Evolutionary conservation across 192 early-diverging fungal species (phyloP).

Genomic region (Globomyces pollinis-pini): DNA sequence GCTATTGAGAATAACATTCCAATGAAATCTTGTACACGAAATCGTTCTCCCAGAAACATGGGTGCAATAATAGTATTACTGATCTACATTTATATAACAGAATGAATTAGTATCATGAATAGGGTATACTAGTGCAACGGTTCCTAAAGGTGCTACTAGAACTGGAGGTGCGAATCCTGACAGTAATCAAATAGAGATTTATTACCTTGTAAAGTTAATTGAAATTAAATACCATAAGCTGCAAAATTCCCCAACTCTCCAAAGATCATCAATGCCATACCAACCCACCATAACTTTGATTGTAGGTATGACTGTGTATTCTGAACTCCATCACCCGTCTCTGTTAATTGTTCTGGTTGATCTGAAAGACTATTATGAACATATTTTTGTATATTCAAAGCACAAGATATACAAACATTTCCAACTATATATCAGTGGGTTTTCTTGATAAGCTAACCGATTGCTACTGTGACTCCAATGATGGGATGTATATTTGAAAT

Average conservation of each 20-base stretch:
- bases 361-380: constrained; percentile 32
- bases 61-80: constrained; percentile 66
- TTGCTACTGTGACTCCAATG: constrained; percentile 11
- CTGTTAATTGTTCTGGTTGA: constrained; percentile 7
- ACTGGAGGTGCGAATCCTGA: constrained; percentile 66
- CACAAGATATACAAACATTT: constrained; percentile 47
- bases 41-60: constrained; percentile 55
- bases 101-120: too few relatives aligned
- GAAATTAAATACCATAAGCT: constrained; percentile 45
- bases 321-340: constrained; percentile 11
- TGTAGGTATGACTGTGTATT: constrained; percentile 4
- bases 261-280: constrained; percentile 57
- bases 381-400: constrained; percentile 65
- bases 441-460: too few relatives aligned
- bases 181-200: too few relatives aligned
- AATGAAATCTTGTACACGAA: constrained; percentile 48
- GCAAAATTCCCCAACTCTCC: constrained; percentile 52
- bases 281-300: constrained; percentile 51
- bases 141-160: constrained; percentile 66
- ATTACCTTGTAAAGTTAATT: too few relatives aligned
- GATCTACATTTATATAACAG: constrained; percentile 18
- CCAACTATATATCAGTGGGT: not conserved
- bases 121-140: constrained; percentile 51
- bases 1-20: constrained; percentile 56
- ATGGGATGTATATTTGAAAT: too few relatives aligned